Evolutionary conservation across 306 rosid genomes (phyloP), one percentile per base, ranked within the genome.

Genomic region (Sindora glabra): DNA sequence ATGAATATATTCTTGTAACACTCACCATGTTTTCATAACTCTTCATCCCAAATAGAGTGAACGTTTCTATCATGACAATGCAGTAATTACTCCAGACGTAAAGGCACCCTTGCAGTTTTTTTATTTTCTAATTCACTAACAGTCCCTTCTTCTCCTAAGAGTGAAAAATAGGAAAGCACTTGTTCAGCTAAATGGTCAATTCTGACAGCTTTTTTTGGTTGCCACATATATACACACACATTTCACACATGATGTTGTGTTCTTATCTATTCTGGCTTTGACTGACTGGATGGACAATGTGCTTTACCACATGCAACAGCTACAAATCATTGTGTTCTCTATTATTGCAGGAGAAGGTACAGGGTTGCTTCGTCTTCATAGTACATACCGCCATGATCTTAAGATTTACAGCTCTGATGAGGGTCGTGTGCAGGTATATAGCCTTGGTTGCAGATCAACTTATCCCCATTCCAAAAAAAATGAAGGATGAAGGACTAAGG

Each of bases 351-450:
- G 99, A 54, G 99, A 92, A 84, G 99, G 99, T 49, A 92, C 94
- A 2, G 99, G 99, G 44, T 72, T 92, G 40, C 99, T 92, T 78
- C 95, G 99, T 52, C 95, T 92, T 68, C 99, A 92, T 62, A 92
- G 99, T 71, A 92, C 99, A 59, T 89, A 92, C 55, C 89, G 99
- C 40, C 99, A 92, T 65, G 96, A 92, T 80, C 85, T 92, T 19
- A 92, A 92, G 81, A 92, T 92, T 69, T 92, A 92, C 68, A 92
- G 99, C 80, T 92, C 99, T 72, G 99, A 92, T 60, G 99, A 92
- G 85, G 99, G 99, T 14, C 99, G 99, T 53, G 99, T 92, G 70
- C 99, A 92, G 99, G 99, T 92, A 86, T n/a, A n/a, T 60, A 62
- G 62, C 36, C 3, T 62, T n/a, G n/a, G n/a, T n/a, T n/a, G n/a